Conservation (phyloP, 2,329 filamentous ascomycete genomes). For the Aspergillus pseudotamarii region DNA sequence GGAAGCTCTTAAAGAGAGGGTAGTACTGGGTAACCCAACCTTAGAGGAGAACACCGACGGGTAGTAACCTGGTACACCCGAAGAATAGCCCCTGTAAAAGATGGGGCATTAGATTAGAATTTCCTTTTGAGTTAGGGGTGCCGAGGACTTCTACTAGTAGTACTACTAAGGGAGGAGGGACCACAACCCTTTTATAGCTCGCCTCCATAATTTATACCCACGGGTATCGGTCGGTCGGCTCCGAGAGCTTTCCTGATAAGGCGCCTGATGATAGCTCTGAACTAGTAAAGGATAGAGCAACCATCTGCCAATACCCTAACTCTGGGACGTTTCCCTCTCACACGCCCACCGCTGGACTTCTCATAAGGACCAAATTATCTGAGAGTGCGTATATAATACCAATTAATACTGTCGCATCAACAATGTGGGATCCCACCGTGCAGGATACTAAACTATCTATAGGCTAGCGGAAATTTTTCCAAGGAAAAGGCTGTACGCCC, state of each 20-base stretch:
- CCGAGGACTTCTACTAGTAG: neutral
- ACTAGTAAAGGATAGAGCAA: neutral
- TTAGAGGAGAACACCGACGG: neutral
- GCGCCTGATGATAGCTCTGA: neutral
- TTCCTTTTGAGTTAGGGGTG: conserved; percentile 4
- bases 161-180: neutral
- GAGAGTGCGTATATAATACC: neutral
- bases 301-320: neutral
- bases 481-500: conserved; percentile 15
- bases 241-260: neutral
- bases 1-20: neutral
- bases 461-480: conserved; percentile 15
- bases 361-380: neutral
- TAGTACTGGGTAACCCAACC: conserved; percentile 1
- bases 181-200: conserved; percentile 2
- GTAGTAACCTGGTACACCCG: conserved; percentile 6
- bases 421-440: conserved; percentile 16
- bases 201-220: neutral
- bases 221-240: neutral
- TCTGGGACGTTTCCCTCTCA: neutral
- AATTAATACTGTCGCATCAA: conserved; percentile 13
- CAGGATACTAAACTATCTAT: conserved; percentile 20
- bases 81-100: conserved; percentile 3
- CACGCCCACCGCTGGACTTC: neutral
- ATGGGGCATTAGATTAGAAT: conserved; percentile 4